A percentile compares a stretch with the other conserved stretches of the same genome.
phyloP scores from a whole-genome alignment of 1,139 yeast species.

The Suhomyces guaymorum region DNA sequence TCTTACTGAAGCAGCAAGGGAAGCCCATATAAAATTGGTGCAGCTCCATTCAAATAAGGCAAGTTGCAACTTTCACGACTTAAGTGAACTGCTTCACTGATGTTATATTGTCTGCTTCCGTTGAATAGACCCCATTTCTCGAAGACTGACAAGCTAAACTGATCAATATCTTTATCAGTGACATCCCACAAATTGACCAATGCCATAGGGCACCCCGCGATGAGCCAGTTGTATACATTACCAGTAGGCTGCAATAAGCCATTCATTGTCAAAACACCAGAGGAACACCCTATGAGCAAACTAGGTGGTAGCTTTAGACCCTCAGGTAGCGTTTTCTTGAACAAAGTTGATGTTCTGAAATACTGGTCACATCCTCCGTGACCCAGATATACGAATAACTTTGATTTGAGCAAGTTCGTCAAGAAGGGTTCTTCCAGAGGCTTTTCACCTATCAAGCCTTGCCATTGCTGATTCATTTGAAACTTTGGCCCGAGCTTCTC shows the following conservation, averaged over 20 bases:
- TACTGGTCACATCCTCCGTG: conserved; percentile 96
- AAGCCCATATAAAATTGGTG: conserved; percentile 77
- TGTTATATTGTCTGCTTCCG: conserved; percentile 20
- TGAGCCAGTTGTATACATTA: conserved; percentile 69
- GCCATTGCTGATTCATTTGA: conserved; percentile 44
- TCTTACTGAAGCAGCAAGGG: conserved; percentile 42
- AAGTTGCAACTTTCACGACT: conserved; percentile 68
- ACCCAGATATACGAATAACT: conserved; percentile 79
- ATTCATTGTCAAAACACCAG: conserved; percentile 63
- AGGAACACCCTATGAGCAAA: conserved; percentile 87
- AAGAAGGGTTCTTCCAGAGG: conserved; percentile 57
- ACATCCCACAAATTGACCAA: conserved; percentile 95
- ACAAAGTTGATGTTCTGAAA: conserved; percentile 41
- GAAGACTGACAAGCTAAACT: conserved; percentile 62
- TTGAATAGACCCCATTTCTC: conserved; percentile 60
- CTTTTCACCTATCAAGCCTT: conserved; percentile 50
- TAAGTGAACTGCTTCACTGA: conserved; percentile 50
- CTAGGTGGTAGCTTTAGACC: conserved; percentile 58
- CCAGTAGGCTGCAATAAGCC: conserved; percentile 77
- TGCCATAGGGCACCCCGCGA: conserved; percentile 80
- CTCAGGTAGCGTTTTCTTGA: conserved; percentile 22
- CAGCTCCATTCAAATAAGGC: conserved; percentile 73
- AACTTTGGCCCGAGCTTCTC: conserved; percentile 54
- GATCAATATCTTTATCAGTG: conserved; percentile 92
- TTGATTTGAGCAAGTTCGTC: conserved; percentile 34